Conservation (phyloP, 129 eudicot genomes). For the Flaveria bidentis region DNA sequence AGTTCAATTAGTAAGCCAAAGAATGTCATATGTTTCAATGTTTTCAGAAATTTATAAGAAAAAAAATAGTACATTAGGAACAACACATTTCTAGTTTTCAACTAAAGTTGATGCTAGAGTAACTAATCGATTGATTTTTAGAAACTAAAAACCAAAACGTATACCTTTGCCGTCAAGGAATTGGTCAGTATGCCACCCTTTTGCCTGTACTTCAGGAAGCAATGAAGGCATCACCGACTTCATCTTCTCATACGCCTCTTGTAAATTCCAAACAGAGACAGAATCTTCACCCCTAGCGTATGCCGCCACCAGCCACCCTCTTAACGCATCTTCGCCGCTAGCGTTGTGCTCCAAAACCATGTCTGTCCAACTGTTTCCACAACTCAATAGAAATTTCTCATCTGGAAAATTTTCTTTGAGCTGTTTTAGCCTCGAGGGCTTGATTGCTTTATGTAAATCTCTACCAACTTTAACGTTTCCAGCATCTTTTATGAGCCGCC, state of each 20-base stretch:
- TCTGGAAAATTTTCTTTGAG: constrained; percentile 67
- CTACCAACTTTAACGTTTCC: constrained; percentile 87
- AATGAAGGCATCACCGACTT: constrained; percentile 49
- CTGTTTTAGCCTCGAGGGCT: constrained; percentile 65
- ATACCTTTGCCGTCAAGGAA: constrained; percentile 90
- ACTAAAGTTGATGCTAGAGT: background rate
- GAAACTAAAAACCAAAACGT: constrained; percentile 46
- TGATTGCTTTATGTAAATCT: constrained; percentile 55
- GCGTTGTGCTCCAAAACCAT: constrained; percentile 83
- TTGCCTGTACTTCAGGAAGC: constrained; percentile 63
- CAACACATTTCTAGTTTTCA: background rate
- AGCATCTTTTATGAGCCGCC: constrained; percentile 74
- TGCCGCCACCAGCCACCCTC: constrained; percentile 98
- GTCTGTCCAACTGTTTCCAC: constrained; percentile 72
- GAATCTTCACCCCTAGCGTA: constrained; percentile 52
- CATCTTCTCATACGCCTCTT: constrained; percentile 70
- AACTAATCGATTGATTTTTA: background rate
- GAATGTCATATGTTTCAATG: background rate
- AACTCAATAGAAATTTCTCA: constrained; percentile 72
- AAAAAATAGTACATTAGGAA: background rate
- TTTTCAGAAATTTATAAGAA: background rate
- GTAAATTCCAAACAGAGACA: constrained; percentile 24
- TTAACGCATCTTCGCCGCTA: constrained; percentile 88
- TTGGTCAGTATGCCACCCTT: constrained; percentile 98
- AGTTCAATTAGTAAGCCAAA: background rate